Conservation (phyloP, 164 flowering plant genomes). For the Vitis cinerea region DNA sequence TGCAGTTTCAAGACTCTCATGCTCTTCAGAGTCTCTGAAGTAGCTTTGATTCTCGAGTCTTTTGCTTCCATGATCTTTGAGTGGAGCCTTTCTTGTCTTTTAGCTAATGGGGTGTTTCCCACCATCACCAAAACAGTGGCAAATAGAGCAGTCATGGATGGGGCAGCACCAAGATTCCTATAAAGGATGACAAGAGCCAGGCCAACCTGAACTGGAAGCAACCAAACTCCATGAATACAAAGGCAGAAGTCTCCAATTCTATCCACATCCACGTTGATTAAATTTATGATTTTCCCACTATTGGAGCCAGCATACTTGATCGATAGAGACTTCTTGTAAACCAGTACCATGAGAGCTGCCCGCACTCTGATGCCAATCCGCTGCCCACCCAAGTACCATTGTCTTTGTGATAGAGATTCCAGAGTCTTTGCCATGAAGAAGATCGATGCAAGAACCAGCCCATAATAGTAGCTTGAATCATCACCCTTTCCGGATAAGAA, state of each 20-base stretch:
- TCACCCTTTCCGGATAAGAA: constrained; percentile 44
- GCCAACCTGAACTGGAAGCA: constrained; percentile 72
- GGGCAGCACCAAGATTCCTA: constrained; percentile 64
- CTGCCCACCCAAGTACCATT: constrained; percentile 85
- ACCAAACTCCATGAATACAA: constrained; percentile 76
- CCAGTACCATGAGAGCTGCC: constrained; percentile 57
- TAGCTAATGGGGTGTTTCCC: constrained; percentile 75
- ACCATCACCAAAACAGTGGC: constrained; percentile 66
- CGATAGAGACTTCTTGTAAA: constrained; percentile 55
- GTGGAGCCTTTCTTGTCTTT: constrained; percentile 56
- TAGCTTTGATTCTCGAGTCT: constrained; percentile 75
- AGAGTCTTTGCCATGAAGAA: constrained; percentile 68
- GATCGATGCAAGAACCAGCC: constrained; percentile 56
- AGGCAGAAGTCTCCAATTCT: constrained; percentile 73
- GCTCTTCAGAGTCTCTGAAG: constrained; percentile 72
- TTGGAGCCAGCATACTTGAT: constrained; percentile 43
- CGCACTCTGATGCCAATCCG: constrained; percentile 62
- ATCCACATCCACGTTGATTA: constrained; percentile 76
- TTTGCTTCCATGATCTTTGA: constrained; percentile 81
- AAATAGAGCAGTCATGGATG: constrained; percentile 59
- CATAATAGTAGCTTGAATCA: constrained; percentile 42
- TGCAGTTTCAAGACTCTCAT: constrained; percentile 82
- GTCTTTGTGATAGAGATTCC: constrained; percentile 80
- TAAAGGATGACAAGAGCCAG: constrained; percentile 66
- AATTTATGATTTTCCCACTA: constrained; percentile 56